A percentile compares a stretch with the other conserved stretches of the same genome.
Evolutionary conservation across 441 rosid genomes (phyloP).

Genomic region (Viola pubescens): DNA sequence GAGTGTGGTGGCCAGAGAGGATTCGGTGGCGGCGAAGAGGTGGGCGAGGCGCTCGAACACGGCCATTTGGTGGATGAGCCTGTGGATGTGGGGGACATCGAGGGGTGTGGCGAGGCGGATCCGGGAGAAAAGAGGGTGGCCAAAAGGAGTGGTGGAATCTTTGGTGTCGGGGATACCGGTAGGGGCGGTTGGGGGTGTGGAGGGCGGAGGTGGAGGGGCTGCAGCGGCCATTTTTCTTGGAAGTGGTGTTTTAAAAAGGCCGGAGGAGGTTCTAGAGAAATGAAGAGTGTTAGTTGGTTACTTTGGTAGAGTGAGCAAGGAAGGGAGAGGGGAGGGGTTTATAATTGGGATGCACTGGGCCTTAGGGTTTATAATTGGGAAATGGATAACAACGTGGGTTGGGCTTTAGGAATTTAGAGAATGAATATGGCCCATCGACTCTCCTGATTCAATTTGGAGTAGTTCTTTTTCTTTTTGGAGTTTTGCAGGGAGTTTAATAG

Average conservation of each 20-base stretch:
- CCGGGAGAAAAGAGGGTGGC: constrained; percentile 60
- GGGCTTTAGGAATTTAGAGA: too few relatives aligned
- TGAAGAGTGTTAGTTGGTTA: neutral
- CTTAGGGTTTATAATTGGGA: too few relatives aligned
- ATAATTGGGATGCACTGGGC: too few relatives aligned
- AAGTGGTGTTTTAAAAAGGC: neutral
- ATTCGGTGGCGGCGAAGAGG: constrained; percentile 68
- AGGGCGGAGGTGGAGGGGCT: constrained; percentile 83
- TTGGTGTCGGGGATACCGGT: constrained; percentile 40
- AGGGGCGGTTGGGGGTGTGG: constrained; percentile 34
- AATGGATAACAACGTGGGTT: too few relatives aligned
- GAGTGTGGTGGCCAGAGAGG: constrained; percentile 61
- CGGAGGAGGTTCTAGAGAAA: constrained; percentile 1
- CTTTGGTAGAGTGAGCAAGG: neutral
- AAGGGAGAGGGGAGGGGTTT: too few relatives aligned
- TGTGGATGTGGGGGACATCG: constrained; percentile 81
- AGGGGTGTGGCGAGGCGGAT: constrained; percentile 73
- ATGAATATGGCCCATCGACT: too few relatives aligned
- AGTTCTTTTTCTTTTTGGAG: too few relatives aligned
- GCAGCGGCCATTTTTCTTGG: constrained; percentile 65
- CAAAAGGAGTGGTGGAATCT: constrained; percentile 37
- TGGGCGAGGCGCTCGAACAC: constrained; percentile 64
- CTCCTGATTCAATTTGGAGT: too few relatives aligned
- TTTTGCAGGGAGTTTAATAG: too few relatives aligned
- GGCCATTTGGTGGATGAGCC: constrained; percentile 82